A percentile compares a stretch with the other conserved stretches of the same genome.
Evolutionary conservation across 768 basidiomycete species (phyloP).

Genomic region (Boletellus ananas): DNA sequence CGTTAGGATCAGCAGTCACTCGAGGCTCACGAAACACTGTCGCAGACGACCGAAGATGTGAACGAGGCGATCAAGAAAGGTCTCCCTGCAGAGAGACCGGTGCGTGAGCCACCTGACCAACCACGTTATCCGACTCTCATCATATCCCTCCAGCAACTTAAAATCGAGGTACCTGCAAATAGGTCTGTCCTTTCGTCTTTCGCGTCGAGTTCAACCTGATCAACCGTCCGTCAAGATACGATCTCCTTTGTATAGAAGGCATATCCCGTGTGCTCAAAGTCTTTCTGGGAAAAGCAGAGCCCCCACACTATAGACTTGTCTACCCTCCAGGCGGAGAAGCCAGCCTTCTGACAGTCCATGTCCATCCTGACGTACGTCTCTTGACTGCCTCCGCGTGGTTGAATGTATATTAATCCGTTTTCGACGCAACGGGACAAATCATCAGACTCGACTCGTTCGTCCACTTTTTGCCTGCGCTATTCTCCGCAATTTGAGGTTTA

Average conservation of each 20-base stretch:
- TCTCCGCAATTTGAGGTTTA: constrained; percentile 87
- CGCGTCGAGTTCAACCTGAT: constrained; percentile 1
- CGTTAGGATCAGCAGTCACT: not conserved
- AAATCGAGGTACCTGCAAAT: constrained; percentile 99
- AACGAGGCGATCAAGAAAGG: constrained; percentile 80
- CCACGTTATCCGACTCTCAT: constrained; percentile 4
- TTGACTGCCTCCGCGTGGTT: not conserved
- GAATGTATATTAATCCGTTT: not conserved
- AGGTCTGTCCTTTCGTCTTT: constrained; percentile 44
- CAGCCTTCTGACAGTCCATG: constrained; percentile 59
- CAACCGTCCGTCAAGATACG: constrained; percentile 61
- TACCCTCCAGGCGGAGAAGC: constrained; percentile 67
- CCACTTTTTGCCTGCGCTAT: constrained; percentile 91
- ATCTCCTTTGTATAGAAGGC: constrained; percentile 95
- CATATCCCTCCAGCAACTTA: constrained; percentile 68
- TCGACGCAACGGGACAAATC: not conserved
- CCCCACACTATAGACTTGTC: constrained; percentile 72
- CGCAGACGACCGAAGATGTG: constrained; percentile 84
- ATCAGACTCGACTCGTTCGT: constrained; percentile 74
- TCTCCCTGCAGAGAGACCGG: constrained; percentile 79
- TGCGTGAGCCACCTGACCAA: constrained; percentile 33
- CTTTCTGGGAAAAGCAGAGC: constrained; percentile 67
- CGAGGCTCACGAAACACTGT: constrained; percentile 1
- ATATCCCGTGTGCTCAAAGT: constrained; percentile 81
- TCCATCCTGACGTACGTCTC: constrained; percentile 65